phyloP scores from a whole-genome alignment of 495 filamentous ascomycete genomes.

The Talaromyces thailandensis region DNA sequence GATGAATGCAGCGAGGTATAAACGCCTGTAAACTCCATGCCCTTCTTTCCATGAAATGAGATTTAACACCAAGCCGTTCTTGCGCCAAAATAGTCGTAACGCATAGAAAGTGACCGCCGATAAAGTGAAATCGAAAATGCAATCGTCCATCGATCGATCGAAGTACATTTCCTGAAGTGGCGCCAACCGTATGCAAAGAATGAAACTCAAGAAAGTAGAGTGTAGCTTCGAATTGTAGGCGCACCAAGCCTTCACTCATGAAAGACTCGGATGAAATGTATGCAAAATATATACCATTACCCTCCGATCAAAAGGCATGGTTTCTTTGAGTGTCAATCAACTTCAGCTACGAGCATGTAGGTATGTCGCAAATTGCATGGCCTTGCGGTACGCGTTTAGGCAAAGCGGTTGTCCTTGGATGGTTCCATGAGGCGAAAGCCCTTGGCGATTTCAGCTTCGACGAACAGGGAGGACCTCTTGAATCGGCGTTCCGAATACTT shows the following conservation, averaged over 20 bases:
- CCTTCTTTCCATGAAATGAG: constrained; percentile 7
- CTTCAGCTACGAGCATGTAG: not conserved
- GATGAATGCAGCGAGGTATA: not conserved
- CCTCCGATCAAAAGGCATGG: not conserved
- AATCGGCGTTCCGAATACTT: constrained; percentile 82
- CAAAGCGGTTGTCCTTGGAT: constrained; percentile 10
- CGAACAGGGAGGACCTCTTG: constrained; percentile 72
- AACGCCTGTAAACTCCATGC: constrained; percentile 2
- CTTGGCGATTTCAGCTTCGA: constrained; percentile 58
- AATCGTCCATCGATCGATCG: not conserved
- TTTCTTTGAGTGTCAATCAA: not conserved
- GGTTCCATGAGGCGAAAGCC: constrained; percentile 36
- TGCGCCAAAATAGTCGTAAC: not conserved
- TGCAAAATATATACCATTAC: constrained; percentile 6
- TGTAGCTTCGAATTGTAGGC: not conserved
- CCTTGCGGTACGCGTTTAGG: not conserved
- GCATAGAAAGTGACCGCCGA: not conserved
- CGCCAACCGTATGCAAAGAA: not conserved
- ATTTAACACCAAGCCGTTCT: constrained; percentile 1
- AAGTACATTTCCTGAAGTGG: not conserved
- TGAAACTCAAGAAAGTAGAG: not conserved
- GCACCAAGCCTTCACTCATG: constrained; percentile 3
- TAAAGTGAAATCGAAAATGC: not conserved
- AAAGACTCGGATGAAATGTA: not conserved
- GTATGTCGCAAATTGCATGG: not conserved